These are phyloP conservation scores for Spizellomyces punctatus DNA, from an alignment of 192 early-diverging fungal genomes.

Conservation along the genomic window DNA sequence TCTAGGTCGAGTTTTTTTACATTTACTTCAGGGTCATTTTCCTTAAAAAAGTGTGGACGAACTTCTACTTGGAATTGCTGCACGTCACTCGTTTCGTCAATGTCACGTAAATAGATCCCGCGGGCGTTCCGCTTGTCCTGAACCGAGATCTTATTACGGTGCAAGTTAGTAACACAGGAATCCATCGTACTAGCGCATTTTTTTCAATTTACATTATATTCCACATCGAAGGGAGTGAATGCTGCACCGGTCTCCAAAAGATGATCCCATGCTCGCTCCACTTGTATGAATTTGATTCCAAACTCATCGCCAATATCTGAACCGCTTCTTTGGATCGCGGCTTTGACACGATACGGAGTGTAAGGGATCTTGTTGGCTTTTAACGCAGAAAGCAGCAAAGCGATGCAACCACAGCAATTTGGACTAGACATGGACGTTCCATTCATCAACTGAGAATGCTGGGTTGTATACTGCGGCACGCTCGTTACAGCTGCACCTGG, in stretches of 20 bases:
- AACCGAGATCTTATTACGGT: constrained; percentile 2
- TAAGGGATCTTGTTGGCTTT: constrained; percentile 68
- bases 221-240: constrained; percentile 57
- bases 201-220: constrained; percentile 48
- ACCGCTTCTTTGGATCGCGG: constrained; percentile 72
- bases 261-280: constrained; percentile 84
- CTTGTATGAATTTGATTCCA: constrained; percentile 82
- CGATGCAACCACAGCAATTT: constrained; percentile 85
- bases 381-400: constrained; percentile 82
- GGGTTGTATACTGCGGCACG: constrained; percentile 79
- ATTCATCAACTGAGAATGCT: constrained; percentile 78
- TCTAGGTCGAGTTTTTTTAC: constrained; percentile 76
- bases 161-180: no score
- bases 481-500: constrained; percentile 93
- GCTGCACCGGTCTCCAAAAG: constrained; percentile 33
- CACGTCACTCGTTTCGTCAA: constrained; percentile 66
- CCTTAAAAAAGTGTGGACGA: constrained; percentile 64
- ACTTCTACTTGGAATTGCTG: constrained; percentile 61
- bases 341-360: constrained; percentile 84
- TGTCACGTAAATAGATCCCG: constrained; percentile 88
- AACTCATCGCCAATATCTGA: constrained; percentile 81
- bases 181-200: no score
- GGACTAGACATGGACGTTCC: constrained; percentile 96
- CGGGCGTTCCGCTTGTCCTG: constrained; percentile 46
- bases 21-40: constrained; percentile 58